A percentile compares a stretch with the other conserved stretches of the same genome.
Evolutionary conservation across 768 basidiomycete genomes (phyloP).

Genomic region (Cytidiella melzeri): DNA sequence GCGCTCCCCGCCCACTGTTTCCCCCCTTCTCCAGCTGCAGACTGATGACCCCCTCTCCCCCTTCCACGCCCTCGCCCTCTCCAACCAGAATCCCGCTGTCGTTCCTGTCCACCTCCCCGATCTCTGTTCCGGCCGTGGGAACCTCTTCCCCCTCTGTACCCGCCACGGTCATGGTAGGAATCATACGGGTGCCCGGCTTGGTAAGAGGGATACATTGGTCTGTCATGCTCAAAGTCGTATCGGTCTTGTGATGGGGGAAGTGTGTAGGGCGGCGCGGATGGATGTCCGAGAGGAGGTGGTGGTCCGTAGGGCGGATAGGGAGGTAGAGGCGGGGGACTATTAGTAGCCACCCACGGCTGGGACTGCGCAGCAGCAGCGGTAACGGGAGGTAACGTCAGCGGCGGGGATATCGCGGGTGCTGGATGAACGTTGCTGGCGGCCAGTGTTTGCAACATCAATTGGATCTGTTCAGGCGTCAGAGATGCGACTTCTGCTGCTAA

Average conservation of each 20-base stretch:
- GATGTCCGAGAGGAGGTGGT: background rate
- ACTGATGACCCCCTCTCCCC: constrained; percentile 1
- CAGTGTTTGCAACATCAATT: constrained; percentile 57
- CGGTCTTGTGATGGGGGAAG: background rate
- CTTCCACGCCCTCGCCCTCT: constrained; percentile 8
- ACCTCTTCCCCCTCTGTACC: constrained; percentile 2
- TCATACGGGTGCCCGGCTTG: constrained; percentile 6
- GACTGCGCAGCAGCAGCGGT: background rate
- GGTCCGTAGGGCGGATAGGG: constrained; percentile 1
- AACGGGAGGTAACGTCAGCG: constrained; percentile 2
- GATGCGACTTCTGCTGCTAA: constrained; percentile 69
- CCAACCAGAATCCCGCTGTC: constrained; percentile 13
- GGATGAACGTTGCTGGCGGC: constrained; percentile 32
- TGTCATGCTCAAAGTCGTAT: background rate
- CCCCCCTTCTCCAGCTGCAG: background rate
- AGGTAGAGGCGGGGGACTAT: background rate
- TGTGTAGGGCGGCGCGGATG: background rate
- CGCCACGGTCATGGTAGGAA: constrained; percentile 1
- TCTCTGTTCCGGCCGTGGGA: constrained; percentile 3
- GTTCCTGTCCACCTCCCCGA: constrained; percentile 2
- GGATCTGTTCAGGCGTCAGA: constrained; percentile 73
- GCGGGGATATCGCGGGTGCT: constrained; percentile 21
- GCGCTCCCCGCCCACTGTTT: constrained; percentile 4
- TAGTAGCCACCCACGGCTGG: constrained; percentile 5
- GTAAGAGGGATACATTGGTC: constrained; percentile 1